A percentile compares a stretch with the other conserved stretches of the same genome.
Conservation (phyloP, 768 basidiomycete species). For the Naematelia aurantialba region DNA sequence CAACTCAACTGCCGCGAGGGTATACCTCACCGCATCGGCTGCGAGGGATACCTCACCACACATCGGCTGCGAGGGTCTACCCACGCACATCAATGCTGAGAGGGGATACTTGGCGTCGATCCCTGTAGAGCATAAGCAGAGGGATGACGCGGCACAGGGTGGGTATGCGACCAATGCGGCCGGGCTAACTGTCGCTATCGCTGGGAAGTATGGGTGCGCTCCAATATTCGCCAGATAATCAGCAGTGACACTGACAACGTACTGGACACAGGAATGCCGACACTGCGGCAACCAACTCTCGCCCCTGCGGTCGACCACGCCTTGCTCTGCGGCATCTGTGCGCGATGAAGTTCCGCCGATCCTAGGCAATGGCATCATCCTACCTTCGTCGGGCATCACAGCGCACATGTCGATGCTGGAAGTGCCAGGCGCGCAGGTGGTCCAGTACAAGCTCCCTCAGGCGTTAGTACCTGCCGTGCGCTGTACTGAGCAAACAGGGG, state of each 20-base stretch:
- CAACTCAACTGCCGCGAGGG: too few species aligned
- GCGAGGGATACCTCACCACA: too few species aligned
- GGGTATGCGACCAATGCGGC: slow-evolving; percentile 35
- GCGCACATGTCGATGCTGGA: background rate
- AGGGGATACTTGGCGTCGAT: too few species aligned
- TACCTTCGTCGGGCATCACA: background rate
- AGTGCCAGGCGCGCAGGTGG: background rate
- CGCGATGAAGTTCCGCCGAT: background rate
- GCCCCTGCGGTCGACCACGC: slow-evolving; percentile 5
- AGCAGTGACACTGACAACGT: background rate
- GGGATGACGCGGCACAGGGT: slow-evolving; percentile 18
- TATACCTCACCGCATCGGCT: too few species aligned
- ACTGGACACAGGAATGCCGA: slow-evolving; percentile 19
- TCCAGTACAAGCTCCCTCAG: slow-evolving; percentile 6
- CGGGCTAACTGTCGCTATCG: slow-evolving; percentile 38
- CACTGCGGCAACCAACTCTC: slow-evolving; percentile 17
- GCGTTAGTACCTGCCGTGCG: background rate
- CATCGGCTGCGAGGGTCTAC: too few species aligned
- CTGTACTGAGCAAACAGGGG: slow-evolving; percentile 1
- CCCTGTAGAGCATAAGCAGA: background rate
- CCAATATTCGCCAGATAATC: background rate
- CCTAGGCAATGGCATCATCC: slow-evolving; percentile 14
- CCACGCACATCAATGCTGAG: too few species aligned
- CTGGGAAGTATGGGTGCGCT: slow-evolving; percentile 39
- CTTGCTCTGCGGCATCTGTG: background rate